Conservation (phyloP, 164 flowering plant genomes). For the Vitis vinifera region ASM3070453v1 NC_081811.1:22860501-22861000, state of each 20-base stretch:
- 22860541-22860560: not conserved
- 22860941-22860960: too few relatives aligned
- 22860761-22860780: not conserved
- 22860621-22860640: slow-evolving; percentile 22
- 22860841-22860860: too few relatives aligned
- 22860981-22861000: too few relatives aligned
- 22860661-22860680: not conserved
- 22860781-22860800: too few relatives aligned
- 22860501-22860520: slow-evolving; percentile 5
- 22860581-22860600: slow-evolving; percentile 11
- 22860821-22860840: too few relatives aligned
- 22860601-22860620: slow-evolving; percentile 25
- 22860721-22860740: slow-evolving; percentile 9
- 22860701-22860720: not conserved
- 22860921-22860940: too few relatives aligned
- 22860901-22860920: too few relatives aligned
- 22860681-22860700: not conserved
- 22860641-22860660: too few relatives aligned
- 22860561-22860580: slow-evolving; percentile 29
- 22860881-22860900: too few relatives aligned
- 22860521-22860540: not conserved
- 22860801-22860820: too few relatives aligned
- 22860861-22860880: too few relatives aligned
- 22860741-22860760: not conserved
- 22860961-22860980: too few relatives aligned